These are phyloP conservation scores for Coleophoma eucalyptorum DNA, from an alignment of 2,329 filamentous ascomycete species.

Conservation along the genomic window DNA sequence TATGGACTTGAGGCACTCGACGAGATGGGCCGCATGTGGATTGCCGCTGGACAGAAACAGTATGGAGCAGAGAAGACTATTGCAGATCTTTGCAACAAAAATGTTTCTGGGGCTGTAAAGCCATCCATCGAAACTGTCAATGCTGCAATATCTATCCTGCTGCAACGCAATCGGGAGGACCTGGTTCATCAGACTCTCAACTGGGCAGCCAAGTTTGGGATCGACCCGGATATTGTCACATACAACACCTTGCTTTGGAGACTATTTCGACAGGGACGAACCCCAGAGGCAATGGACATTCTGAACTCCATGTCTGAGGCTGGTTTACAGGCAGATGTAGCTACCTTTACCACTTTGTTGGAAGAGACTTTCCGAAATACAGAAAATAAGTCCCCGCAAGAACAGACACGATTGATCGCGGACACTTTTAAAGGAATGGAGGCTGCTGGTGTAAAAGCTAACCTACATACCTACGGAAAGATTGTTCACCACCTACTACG, in stretches of 20 bases:
- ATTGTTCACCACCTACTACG: conserved; percentile 61
- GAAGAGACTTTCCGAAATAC: conserved; percentile 49
- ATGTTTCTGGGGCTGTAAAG: conserved; percentile 39
- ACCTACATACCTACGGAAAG: conserved; percentile 62
- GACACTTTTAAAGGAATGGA: conserved; percentile 55
- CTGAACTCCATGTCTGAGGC: conserved; percentile 55
- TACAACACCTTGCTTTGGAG: conserved; percentile 69
- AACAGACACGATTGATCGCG: conserved; percentile 49
- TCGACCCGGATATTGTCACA: conserved; percentile 42
- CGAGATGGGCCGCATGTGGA: conserved; percentile 63
- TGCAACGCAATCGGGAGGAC: conserved; percentile 40
- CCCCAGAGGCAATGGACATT: conserved; percentile 45
- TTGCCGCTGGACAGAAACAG: conserved; percentile 16
- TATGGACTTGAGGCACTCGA: conserved; percentile 60
- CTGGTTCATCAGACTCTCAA: conserved; percentile 50
- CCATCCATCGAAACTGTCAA: conserved; percentile 67
- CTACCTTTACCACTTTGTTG: conserved; percentile 71
- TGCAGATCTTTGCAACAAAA: conserved; percentile 20
- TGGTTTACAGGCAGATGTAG: conserved; percentile 55
- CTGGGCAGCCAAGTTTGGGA: conserved; percentile 37
- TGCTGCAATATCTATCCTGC: conserved; percentile 61
- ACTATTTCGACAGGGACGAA: conserved; percentile 45
- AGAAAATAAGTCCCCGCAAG: conserved; percentile 33
- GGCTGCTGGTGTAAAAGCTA: conserved; percentile 51
- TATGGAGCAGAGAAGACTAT: conserved; percentile 11